Evolutionary conservation across 2,329 filamentous ascomycete species (phyloP).

Genomic region (Lasiodiplodia sp.): DNA sequence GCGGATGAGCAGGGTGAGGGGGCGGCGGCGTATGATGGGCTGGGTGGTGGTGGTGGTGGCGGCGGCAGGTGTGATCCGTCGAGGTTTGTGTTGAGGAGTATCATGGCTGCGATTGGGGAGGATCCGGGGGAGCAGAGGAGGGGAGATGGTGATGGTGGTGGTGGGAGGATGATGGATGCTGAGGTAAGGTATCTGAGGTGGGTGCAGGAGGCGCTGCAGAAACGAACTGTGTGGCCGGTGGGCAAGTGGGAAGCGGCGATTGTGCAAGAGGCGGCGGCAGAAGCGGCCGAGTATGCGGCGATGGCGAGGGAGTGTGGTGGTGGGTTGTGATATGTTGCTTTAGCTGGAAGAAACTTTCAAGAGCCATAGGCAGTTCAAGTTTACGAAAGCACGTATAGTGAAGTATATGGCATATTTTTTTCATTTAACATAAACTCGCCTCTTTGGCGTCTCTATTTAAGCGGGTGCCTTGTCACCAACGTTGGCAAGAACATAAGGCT

Average conservation of each 20-base stretch:
- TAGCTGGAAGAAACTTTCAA: neutral
- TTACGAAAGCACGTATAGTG: neutral
- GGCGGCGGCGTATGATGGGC: neutral
- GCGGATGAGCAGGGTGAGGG: neutral
- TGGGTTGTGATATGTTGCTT: neutral
- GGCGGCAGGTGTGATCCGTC: neutral
- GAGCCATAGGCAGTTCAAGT: no score
- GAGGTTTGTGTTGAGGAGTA: slow-evolving; percentile 4
- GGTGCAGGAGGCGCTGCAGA: neutral
- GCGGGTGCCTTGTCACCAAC: neutral
- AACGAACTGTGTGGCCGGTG: slow-evolving; percentile 2
- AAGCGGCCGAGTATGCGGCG: neutral
- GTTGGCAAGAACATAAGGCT: slow-evolving; percentile 6
- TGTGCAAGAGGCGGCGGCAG: neutral
- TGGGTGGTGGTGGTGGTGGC: no score
- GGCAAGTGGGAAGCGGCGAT: slow-evolving; percentile 7
- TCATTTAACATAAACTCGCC: no score
- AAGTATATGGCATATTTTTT: no score
- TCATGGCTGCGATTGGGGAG: slow-evolving; percentile 1
- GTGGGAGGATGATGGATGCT: neutral
- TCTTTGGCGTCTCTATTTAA: neutral
- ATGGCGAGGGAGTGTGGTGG: neutral
- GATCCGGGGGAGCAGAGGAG: neutral
- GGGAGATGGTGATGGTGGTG: neutral
- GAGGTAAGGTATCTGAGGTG: slow-evolving; percentile 8